Percentiles rank a stretch among this genome's conserved stretches.
Conservation (phyloP, 257 asterid genomes). For the Plectranthus barbatus region DNA sequence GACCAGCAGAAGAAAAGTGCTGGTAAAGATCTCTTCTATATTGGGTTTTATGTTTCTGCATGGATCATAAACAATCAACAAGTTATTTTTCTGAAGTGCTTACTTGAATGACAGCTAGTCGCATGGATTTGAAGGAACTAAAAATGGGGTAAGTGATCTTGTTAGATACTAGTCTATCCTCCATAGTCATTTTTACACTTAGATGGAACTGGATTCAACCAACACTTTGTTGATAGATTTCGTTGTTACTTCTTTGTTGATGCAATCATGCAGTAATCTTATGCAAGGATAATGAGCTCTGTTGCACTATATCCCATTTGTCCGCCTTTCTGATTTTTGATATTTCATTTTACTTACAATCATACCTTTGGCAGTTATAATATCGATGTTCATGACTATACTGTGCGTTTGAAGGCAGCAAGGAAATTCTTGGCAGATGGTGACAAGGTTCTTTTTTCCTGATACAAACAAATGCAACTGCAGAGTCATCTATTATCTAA, state of each 20-base stretch:
- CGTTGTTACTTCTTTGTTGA: background rate
- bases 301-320: background rate
- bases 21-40: constrained; percentile 33
- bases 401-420: constrained; percentile 92
- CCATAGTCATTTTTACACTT: background rate
- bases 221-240: background rate
- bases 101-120: constrained; percentile 57
- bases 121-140: constrained; percentile 95
- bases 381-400: constrained; percentile 88
- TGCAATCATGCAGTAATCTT: too few relatives aligned
- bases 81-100: constrained; percentile 17
- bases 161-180: background rate
- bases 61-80: background rate
- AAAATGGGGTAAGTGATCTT: constrained; percentile 82
- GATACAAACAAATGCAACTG: background rate
- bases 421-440: constrained; percentile 83
- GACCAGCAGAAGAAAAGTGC: constrained; percentile 93
- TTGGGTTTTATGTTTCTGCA: background rate
- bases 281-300: background rate
- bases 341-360: background rate
- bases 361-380: constrained; percentile 59
- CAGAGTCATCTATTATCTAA: background rate
- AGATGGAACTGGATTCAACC: too few relatives aligned
- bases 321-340: too few relatives aligned
- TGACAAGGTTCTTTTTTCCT: constrained; percentile 57